Evolutionary conservation across 164 flowering plant genomes (phyloP).

Genomic region (Santalum album): DNA sequence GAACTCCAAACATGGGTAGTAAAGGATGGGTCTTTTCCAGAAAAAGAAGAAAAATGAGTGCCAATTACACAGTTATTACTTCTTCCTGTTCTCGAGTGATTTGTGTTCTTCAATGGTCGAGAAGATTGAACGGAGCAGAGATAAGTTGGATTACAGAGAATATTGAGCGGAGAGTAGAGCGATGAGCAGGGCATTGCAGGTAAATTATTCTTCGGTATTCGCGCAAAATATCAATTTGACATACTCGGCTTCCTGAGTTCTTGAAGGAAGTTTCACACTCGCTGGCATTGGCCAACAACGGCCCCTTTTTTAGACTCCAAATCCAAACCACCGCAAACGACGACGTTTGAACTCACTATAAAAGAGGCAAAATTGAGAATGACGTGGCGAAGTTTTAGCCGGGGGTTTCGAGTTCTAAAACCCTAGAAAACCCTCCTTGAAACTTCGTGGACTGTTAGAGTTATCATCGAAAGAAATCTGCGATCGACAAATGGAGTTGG

Average conservation of each 20-base stretch:
- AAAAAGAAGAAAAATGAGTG: slow-evolving; percentile 1
- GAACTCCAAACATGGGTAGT: slow-evolving; percentile 2
- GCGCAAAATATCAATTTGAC: too few relatives aligned
- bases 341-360: not conserved
- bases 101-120: not conserved
- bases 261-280: too few relatives aligned
- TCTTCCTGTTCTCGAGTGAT: not conserved
- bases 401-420: not conserved
- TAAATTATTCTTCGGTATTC: too few relatives aligned
- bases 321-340: not conserved
- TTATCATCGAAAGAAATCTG: too few relatives aligned
- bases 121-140: slow-evolving; percentile 1
- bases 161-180: not conserved
- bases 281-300: too few relatives aligned
- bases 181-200: slow-evolving; percentile 13
- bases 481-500: slow-evolving; percentile 16
- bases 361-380: not conserved
- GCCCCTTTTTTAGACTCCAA: too few relatives aligned
- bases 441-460: too few relatives aligned
- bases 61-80: not conserved
- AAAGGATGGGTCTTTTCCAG: slow-evolving; percentile 2
- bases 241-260: too few relatives aligned
- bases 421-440: not conserved
- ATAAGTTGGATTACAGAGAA: slow-evolving; percentile 5
- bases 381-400: not conserved